These are phyloP conservation scores for Lactarius pseudohatsudake DNA, from an alignment of 768 basidiomycete species.

Conservation along the genomic window DNA sequence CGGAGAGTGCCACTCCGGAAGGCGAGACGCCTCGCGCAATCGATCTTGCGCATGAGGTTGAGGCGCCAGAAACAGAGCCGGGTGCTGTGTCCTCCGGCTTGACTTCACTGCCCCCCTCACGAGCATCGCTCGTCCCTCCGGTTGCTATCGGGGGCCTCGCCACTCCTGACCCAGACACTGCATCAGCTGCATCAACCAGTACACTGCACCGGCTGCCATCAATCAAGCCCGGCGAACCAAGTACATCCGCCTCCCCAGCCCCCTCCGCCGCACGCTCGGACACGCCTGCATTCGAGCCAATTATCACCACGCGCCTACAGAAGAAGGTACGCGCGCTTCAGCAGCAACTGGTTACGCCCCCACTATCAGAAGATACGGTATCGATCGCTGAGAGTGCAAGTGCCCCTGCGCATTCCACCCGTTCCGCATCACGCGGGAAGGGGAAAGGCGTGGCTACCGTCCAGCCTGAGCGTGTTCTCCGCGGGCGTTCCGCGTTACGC, in stretches of 20 bases:
- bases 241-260: conserved; percentile 31
- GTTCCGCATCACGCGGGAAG: conserved; percentile 31
- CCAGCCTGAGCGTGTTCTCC: conserved; percentile 23
- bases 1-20: conserved; percentile 21
- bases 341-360: conserved; percentile 47
- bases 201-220: conserved; percentile 19
- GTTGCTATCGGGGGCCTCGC: conserved; percentile 17
- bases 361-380: conserved; percentile 46
- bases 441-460: conserved; percentile 12
- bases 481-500: conserved; percentile 27
- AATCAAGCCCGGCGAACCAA: conserved; percentile 15
- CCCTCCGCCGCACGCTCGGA: conserved; percentile 33
- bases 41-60: conserved; percentile 22
- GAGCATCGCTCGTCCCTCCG: conserved; percentile 21
- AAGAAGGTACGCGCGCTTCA: conserved; percentile 41
- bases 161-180: conserved; percentile 20
- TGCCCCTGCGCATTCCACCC: conserved; percentile 32
- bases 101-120: conserved; percentile 18
- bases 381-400: conserved; percentile 36
- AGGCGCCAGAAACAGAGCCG: conserved; percentile 23
- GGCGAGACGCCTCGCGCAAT: conserved; percentile 11
- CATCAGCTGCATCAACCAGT: conserved; percentile 14
- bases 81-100: conserved; percentile 12
- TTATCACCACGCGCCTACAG: conserved; percentile 60
- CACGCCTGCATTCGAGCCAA: conserved; percentile 44